Conservation (phyloP, 768 basidiomycete species). For the Coprinellus micaceus region DNA sequence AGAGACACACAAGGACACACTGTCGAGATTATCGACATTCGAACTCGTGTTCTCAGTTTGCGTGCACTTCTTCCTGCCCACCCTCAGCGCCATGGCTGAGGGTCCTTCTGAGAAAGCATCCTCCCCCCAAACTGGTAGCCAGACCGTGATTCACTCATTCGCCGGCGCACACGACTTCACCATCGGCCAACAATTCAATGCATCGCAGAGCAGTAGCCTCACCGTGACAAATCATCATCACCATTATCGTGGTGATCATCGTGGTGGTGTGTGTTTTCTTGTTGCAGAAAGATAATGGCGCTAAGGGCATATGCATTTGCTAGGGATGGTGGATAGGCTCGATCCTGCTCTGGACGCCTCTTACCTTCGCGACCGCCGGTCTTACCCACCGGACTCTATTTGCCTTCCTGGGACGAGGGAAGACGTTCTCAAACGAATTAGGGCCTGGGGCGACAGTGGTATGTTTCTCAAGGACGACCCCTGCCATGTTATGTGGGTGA, state of each 20-base stretch:
- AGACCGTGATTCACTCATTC: too few species aligned
- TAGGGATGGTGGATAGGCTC: background rate
- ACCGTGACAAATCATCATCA: background rate
- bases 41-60: too few species aligned
- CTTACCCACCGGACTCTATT: background rate
- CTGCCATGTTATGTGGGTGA: background rate
- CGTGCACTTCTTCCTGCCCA: too few species aligned
- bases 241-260: too few species aligned
- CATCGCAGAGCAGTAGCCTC: background rate
- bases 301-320: background rate
- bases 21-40: too few species aligned
- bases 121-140: too few species aligned
- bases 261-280: too few species aligned
- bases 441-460: background rate
- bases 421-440: background rate
- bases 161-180: background rate
- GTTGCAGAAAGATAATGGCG: too few species aligned
- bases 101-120: too few species aligned
- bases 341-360: background rate
- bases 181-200: background rate
- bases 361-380: background rate
- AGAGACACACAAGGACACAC: too few species aligned
- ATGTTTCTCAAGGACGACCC: background rate
- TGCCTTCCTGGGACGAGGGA: background rate
- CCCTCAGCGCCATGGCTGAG: too few species aligned